These are phyloP conservation scores for Apiosordaria backusii DNA, from an alignment of 495 filamentous ascomycete genomes.

Conservation along the genomic window DNA sequence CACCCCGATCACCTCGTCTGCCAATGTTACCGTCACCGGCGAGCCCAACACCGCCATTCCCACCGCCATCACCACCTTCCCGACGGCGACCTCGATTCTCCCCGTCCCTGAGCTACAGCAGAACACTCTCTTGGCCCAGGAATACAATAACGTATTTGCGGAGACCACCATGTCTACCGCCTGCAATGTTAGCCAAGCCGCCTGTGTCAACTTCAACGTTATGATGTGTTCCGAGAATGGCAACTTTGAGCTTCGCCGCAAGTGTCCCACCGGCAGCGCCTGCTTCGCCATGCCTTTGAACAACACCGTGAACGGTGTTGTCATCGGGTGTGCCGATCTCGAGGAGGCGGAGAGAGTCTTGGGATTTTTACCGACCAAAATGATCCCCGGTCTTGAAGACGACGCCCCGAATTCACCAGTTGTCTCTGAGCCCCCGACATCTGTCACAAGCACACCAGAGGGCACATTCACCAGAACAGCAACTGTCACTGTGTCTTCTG, in stretches of 20 bases:
- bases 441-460: not conserved
- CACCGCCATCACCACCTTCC: conserved; percentile 35
- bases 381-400: not conserved
- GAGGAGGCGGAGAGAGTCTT: conserved; percentile 28
- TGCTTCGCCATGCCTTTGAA: conserved; percentile 46
- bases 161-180: conserved; percentile 36
- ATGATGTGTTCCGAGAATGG: conserved; percentile 30
- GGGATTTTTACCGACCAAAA: conserved; percentile 16
- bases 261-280: conserved; percentile 18
- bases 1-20: not conserved
- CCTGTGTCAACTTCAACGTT: conserved; percentile 39
- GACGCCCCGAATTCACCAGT: not conserved
- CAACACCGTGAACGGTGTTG: conserved; percentile 32
- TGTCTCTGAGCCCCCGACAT: not conserved
- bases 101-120: conserved; percentile 31
- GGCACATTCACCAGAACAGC: not conserved
- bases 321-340: conserved; percentile 36
- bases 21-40: conserved; percentile 21
- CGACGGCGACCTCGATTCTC: conserved; percentile 34
- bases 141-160: conserved; percentile 38
- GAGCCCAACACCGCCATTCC: conserved; percentile 32
- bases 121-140: conserved; percentile 38
- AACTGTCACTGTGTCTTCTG: not conserved
- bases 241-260: conserved; percentile 34
- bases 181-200: conserved; percentile 38